A percentile compares a stretch with the other conserved stretches of the same genome.
phyloP scores from a whole-genome alignment of 495 filamentous ascomycete genomes.

The Penicillium cosmopolitanum region DNA sequence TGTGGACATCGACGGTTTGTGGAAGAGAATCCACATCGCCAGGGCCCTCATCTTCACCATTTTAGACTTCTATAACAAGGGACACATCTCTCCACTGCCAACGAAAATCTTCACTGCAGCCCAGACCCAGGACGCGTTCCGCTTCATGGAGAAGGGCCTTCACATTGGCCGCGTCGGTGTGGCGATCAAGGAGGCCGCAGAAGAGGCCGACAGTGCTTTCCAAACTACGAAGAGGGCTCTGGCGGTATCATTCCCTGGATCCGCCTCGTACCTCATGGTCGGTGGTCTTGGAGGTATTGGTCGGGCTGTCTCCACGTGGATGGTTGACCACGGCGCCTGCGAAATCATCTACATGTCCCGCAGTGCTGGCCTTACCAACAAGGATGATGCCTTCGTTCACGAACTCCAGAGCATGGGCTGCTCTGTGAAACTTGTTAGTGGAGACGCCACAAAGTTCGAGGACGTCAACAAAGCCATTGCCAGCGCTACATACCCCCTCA shows the following conservation, averaged over 20 bases:
- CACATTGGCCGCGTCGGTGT: slow-evolving; percentile 55
- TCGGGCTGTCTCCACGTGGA: slow-evolving; percentile 56
- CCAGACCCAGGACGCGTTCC: slow-evolving; percentile 27
- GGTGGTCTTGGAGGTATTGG: slow-evolving; percentile 63
- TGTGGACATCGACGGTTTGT: too few species aligned
- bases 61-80: too few species aligned
- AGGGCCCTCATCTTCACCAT: too few species aligned
- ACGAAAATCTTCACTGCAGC: slow-evolving; percentile 26
- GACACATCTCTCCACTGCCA: slow-evolving; percentile 37
- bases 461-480: slow-evolving; percentile 26
- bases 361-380: slow-evolving; percentile 25
- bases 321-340: slow-evolving; percentile 59
- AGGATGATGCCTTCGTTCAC: slow-evolving; percentile 28
- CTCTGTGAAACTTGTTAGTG: slow-evolving; percentile 18
- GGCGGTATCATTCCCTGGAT: too few species aligned
- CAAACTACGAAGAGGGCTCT: background rate
- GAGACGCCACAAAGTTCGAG: slow-evolving; percentile 17
- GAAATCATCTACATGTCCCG: slow-evolving; percentile 53
- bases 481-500: slow-evolving; percentile 19
- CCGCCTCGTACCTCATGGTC: slow-evolving; percentile 41
- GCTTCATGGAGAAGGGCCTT: slow-evolving; percentile 37
- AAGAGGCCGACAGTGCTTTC: background rate
- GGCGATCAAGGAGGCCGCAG: slow-evolving; percentile 2
- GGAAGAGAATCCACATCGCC: too few species aligned
- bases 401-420: slow-evolving; percentile 44